Percentiles rank a stretch among this genome's conserved stretches.
Conservation (phyloP, 2,329 filamentous ascomycete species). For the Sordariomycetes sp. region DNA sequence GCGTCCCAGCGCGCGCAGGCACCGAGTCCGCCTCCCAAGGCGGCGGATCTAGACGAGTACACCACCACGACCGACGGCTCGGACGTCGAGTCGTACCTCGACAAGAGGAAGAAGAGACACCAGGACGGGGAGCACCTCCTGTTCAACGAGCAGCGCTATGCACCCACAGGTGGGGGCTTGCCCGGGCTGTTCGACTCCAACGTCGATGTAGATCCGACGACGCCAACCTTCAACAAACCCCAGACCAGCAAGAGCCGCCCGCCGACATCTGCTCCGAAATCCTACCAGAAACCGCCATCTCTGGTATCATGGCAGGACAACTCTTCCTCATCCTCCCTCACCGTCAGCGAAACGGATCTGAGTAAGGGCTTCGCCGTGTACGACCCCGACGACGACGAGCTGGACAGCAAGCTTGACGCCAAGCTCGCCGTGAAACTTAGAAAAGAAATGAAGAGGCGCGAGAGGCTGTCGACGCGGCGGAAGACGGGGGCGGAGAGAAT, state of each 20-base stretch:
- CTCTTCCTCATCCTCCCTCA: slow-evolving; percentile 3
- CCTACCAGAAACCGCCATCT: not conserved
- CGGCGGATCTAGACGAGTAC: slow-evolving; percentile 6
- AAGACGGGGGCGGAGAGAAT: no score
- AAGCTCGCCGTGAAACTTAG: slow-evolving; percentile 1
- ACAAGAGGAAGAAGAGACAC: slow-evolving; percentile 7
- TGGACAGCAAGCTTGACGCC: slow-evolving; percentile 4
- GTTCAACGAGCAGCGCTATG: slow-evolving; percentile 16
- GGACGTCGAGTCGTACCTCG: slow-evolving; percentile 16
- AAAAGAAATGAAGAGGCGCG: not conserved
- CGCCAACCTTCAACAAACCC: not conserved
- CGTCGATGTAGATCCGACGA: not conserved
- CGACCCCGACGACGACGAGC: slow-evolving; percentile 2
- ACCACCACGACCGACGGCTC: slow-evolving; percentile 17
- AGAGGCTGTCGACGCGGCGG: no score
- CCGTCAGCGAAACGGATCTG: slow-evolving; percentile 5
- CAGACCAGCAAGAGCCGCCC: not conserved
- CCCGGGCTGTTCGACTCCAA: slow-evolving; percentile 16
- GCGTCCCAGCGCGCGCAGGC: not conserved
- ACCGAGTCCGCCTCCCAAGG: not conserved
- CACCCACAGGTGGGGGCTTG: slow-evolving; percentile 11
- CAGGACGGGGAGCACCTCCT: slow-evolving; percentile 12
- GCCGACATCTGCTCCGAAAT: not conserved
- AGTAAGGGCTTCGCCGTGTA: not conserved
- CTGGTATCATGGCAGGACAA: slow-evolving; percentile 1